These are phyloP conservation scores for Exophiala spinifera DNA, from an alignment of 2,329 filamentous ascomycete species.

Conservation along the genomic window DNA sequence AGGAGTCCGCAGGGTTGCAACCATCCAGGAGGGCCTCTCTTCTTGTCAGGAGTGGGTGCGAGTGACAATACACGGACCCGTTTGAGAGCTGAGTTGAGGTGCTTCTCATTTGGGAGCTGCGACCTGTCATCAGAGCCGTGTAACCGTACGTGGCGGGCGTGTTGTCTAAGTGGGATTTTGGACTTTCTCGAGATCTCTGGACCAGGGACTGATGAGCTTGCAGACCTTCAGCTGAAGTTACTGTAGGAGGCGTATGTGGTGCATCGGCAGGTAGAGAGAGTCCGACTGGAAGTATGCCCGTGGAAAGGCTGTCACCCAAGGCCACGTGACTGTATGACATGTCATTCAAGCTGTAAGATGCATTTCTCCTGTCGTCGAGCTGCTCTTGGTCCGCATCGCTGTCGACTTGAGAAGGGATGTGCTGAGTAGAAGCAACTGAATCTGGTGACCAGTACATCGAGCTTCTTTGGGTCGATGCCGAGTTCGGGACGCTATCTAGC, in stretches of 20 bases:
- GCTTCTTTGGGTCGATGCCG: constrained; percentile 4
- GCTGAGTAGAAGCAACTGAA: constrained; percentile 4
- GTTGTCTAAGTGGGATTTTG: constrained; percentile 9
- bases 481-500: constrained; percentile 8
- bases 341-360: constrained; percentile 30
- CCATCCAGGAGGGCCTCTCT: constrained; percentile 13
- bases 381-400: constrained; percentile 17
- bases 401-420: constrained; percentile 8
- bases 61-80: constrained; percentile 17
- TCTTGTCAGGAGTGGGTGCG: constrained; percentile 10
- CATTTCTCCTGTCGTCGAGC: constrained; percentile 24
- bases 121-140: constrained; percentile 10
- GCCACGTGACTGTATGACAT: constrained; percentile 34
- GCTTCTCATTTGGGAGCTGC: constrained; percentile 11
- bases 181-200: constrained; percentile 9
- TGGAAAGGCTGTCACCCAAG: constrained; percentile 25
- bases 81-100: constrained; percentile 11
- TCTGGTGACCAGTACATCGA: constrained; percentile 12
- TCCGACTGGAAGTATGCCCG: neutral
- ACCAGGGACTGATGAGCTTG: constrained; percentile 3
- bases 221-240: neutral
- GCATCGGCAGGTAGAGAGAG: constrained; percentile 10
- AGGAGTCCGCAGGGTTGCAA: constrained; percentile 21
- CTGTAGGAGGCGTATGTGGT: neutral
- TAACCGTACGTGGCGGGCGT: constrained; percentile 12